Evolutionary conservation across 176 grass and related monocot genomes (phyloP).

Genomic region (Neostapfia colusana): DNA sequence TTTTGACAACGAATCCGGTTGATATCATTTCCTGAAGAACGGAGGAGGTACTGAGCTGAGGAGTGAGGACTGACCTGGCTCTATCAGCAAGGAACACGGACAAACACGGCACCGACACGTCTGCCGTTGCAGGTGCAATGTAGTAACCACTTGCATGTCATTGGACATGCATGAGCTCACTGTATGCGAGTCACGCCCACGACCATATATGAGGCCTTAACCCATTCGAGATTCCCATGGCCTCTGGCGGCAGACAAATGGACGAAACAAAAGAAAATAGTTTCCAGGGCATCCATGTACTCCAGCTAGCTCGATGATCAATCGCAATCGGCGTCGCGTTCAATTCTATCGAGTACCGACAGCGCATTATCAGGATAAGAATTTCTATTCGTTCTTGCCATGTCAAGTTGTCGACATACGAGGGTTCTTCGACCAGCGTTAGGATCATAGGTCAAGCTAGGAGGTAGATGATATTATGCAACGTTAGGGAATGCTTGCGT

Average conservation of each 20-base stretch:
- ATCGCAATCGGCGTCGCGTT: constrained; percentile 16
- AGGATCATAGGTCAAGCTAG: neutral
- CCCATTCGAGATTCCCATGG: constrained; percentile 20
- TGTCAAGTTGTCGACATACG: neutral
- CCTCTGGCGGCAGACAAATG: constrained; percentile 30
- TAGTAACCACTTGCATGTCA: constrained; percentile 11
- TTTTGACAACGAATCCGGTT: neutral
- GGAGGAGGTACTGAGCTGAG: no score
- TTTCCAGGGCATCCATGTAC: neutral
- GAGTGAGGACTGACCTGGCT: neutral
- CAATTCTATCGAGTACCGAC: constrained; percentile 20
- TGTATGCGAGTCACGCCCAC: constrained; percentile 17
- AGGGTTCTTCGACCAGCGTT: neutral
- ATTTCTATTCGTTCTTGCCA: neutral
- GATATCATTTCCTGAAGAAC: constrained; percentile 10
- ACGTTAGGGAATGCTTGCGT: neutral
- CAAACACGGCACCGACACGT: constrained; percentile 38
- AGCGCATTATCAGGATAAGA: constrained; percentile 32
- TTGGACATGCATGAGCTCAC: constrained; percentile 38
- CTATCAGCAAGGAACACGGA: neutral
- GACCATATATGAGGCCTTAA: neutral
- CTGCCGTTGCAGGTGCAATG: neutral
- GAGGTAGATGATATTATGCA: neutral
- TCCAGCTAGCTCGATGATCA: neutral
- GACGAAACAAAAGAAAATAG: neutral